Evolutionary conservation across 2,329 filamentous ascomycete genomes (phyloP), one percentile per base, ranked within the genome.

Genomic region (Ophiocordyceps sinensis): DNA sequence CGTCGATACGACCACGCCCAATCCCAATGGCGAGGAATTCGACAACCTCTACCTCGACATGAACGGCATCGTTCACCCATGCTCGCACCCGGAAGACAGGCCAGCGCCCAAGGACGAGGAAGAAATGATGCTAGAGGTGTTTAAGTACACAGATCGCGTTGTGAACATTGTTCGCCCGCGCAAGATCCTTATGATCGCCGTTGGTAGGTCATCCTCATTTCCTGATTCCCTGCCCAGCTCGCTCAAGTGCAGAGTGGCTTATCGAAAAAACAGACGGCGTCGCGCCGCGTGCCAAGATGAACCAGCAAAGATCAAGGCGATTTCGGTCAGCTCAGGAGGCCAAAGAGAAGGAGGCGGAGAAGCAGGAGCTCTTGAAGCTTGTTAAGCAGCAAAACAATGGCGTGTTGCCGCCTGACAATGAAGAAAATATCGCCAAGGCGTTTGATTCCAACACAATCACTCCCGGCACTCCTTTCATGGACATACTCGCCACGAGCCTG

Each of bases 11-110:
- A 87, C 82, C 7, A 70, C 76, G 32, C 79, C 85, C 6, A 98
- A 98, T 56, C 93, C 93, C 3, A 98, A 98, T 64, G 87, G 87
- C 59, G 89, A 96, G 64, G 91, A 98, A 62, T 85, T 94, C 55
- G 89, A 98, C 65, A 98, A 98, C 55, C 70, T 98, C 6, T 98
- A 98, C 57, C 76, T 98, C 47, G 91, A 98, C 56, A 96, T 98
- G 89, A 98, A 98, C 62, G 93, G 91, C 59, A 98, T 98, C 50
- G 91, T 98, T 31, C 91, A 98, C 68, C 93, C 93, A 28, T 98
- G 91, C 66, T 94, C 89, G 37, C 91, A 98, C 65, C 91, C 91
- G 1, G 91, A 98, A 61, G 89, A 96, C 55, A 78, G 79, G 47
- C 87, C 91, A 2, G 78, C 91, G 4, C 91, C 91, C 11, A 83